phyloP scores from a whole-genome alignment of 164 flowering plant species.

The Nymphaea colorata region DNA sequence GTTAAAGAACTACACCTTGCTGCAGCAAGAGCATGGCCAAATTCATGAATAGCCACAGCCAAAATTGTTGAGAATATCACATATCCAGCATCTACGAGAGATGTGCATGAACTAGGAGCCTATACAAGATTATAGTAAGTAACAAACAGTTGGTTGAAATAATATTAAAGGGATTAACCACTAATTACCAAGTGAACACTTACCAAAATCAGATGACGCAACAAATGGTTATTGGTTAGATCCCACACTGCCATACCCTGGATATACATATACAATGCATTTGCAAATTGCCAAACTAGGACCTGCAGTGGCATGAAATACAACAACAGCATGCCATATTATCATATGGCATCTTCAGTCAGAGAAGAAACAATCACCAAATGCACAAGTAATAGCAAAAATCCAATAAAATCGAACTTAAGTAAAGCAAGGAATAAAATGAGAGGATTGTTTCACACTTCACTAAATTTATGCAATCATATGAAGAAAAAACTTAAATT shows the following conservation, averaged over 20 bases:
- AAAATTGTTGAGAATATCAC: slow-evolving; percentile 45
- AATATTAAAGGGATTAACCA: background rate
- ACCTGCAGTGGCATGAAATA: slow-evolving; percentile 16
- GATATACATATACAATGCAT: slow-evolving; percentile 14
- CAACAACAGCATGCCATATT: no score
- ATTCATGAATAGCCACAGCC: slow-evolving; percentile 60
- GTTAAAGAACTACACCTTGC: slow-evolving; percentile 42
- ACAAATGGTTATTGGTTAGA: slow-evolving; percentile 15
- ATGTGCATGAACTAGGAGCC: slow-evolving; percentile 34
- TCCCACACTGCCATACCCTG: slow-evolving; percentile 8
- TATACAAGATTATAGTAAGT: slow-evolving; percentile 7
- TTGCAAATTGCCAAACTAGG: slow-evolving; percentile 29
- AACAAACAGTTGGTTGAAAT: background rate
- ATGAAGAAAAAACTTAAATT: no score
- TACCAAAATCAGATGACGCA: slow-evolving; percentile 39
- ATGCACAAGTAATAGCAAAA: no score
- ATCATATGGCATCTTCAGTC: no score
- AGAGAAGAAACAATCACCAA: no score
- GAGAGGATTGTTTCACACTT: no score
- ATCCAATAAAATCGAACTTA: no score
- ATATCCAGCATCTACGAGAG: slow-evolving; percentile 38
- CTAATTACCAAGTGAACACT: slow-evolving; percentile 3
- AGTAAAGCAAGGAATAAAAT: no score
- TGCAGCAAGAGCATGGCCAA: slow-evolving; percentile 86
- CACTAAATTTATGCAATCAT: no score